These are phyloP conservation scores for Xenoacremonium recifei DNA, from an alignment of 2,329 filamentous ascomycete species.

Conservation along the genomic window DNA sequence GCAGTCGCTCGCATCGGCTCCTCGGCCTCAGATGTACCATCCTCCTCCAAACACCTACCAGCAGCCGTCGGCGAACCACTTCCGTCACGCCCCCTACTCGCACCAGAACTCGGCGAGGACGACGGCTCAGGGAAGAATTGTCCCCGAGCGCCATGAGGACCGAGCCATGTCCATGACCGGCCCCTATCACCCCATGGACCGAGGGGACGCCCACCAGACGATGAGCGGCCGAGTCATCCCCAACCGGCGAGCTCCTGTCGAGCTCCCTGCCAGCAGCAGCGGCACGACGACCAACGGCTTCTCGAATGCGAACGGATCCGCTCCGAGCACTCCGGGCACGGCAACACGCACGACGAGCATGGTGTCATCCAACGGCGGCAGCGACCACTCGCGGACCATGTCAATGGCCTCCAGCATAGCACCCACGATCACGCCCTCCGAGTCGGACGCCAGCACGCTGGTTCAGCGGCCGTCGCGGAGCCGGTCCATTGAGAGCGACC, in stretches of 20 bases:
- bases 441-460: slow-evolving; percentile 50
- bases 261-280: slow-evolving; percentile 35
- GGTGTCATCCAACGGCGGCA: slow-evolving; percentile 50
- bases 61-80: slow-evolving; percentile 67
- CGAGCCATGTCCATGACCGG: slow-evolving; percentile 95
- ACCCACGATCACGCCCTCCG: slow-evolving; percentile 65
- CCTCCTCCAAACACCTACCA: slow-evolving; percentile 61
- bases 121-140: slow-evolving; percentile 86
- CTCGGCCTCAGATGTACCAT: slow-evolving; percentile 71
- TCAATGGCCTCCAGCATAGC: slow-evolving; percentile 88
- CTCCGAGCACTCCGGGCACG: slow-evolving; percentile 47
- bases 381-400: slow-evolving; percentile 66
- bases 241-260: slow-evolving; percentile 53
- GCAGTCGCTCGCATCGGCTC: slow-evolving; percentile 81
- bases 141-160: slow-evolving; percentile 89
- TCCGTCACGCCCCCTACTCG: slow-evolving; percentile 72
- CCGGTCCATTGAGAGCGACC: slow-evolving; percentile 53
- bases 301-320: slow-evolving; percentile 34
- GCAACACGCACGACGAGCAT: slow-evolving; percentile 62
- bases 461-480: slow-evolving; percentile 57
- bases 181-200: slow-evolving; percentile 65
- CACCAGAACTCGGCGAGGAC: slow-evolving; percentile 67
- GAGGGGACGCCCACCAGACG: slow-evolving; percentile 81
- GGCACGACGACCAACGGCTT: no score
- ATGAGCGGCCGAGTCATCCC: slow-evolving; percentile 93